Evolutionary conservation across 331 rosid species (phyloP).

Genomic region (Acacia pycnantha): DNA sequence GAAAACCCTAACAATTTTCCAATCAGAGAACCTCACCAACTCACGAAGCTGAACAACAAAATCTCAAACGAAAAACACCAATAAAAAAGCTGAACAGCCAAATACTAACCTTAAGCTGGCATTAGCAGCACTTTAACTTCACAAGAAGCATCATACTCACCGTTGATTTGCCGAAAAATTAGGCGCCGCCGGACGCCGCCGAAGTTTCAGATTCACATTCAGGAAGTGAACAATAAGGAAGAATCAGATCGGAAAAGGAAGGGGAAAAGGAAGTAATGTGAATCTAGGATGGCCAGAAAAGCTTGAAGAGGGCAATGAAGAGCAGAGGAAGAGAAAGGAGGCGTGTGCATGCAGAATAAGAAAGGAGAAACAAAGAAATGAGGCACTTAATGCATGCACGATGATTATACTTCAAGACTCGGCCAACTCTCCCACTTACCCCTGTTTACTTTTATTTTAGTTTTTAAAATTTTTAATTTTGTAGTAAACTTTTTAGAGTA

Average conservation of each 20-base stretch:
- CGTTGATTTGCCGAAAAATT: background rate
- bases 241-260: background rate
- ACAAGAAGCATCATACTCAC: constrained; percentile 11
- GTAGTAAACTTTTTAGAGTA: no score
- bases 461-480: background rate
- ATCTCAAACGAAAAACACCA: background rate
- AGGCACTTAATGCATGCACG: constrained; percentile 97
- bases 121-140: constrained; percentile 7
- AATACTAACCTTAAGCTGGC: constrained; percentile 17
- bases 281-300: constrained; percentile 23
- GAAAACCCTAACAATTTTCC: constrained; percentile 41
- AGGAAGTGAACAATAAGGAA: background rate
- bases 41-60: constrained; percentile 4
- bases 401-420: constrained; percentile 99
- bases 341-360: constrained; percentile 61
- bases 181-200: background rate
- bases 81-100: background rate
- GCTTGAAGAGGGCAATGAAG: background rate
- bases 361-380: constrained; percentile 43
- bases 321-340: constrained; percentile 28
- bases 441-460: background rate
- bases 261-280: constrained; percentile 1
- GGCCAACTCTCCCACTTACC: constrained; percentile 75
- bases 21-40: constrained; percentile 19
- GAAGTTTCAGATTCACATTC: constrained; percentile 26